phyloP scores from a whole-genome alignment of 352 stramenopile species.

The Pythium folliculosum region DNA sequence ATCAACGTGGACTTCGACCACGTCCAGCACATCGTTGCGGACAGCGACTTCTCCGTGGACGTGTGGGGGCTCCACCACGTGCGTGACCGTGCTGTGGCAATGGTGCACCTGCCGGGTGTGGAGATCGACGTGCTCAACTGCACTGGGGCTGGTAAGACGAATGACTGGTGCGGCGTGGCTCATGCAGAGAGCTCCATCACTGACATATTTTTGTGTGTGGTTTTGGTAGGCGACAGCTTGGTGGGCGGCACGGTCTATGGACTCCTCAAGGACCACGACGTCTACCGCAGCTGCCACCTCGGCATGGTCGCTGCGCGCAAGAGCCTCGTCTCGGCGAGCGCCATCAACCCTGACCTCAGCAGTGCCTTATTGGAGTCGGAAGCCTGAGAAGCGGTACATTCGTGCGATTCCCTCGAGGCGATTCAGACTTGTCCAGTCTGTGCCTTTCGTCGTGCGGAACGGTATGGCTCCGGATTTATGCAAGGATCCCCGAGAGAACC shows the following conservation, averaged over 20 bases:
- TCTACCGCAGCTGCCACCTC: constrained; percentile 70
- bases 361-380: constrained; percentile 39
- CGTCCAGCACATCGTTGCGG: constrained; percentile 30
- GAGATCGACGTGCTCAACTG: constrained; percentile 67
- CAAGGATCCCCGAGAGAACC: not conserved
- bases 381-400: constrained; percentile 3
- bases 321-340: constrained; percentile 63
- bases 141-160: constrained; percentile 45
- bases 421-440: too few species aligned
- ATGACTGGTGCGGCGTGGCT: not conserved
- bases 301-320: constrained; percentile 75
- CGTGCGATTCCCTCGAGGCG: too few species aligned
- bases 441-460: too few species aligned
- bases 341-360: constrained; percentile 60
- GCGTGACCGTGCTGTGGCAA: constrained; percentile 41
- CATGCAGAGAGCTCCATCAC: too few species aligned
- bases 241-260: constrained; percentile 80
- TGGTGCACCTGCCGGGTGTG: constrained; percentile 66
- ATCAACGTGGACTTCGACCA: constrained; percentile 49
- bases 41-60: constrained; percentile 44
- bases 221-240: constrained; percentile 53
- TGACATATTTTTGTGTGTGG: not conserved
- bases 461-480: too few species aligned
- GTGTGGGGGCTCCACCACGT: constrained; percentile 64
- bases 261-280: constrained; percentile 55